Conservation (phyloP, 2,329 filamentous ascomycete genomes). For the Amesomyces nigricolor region DNA sequence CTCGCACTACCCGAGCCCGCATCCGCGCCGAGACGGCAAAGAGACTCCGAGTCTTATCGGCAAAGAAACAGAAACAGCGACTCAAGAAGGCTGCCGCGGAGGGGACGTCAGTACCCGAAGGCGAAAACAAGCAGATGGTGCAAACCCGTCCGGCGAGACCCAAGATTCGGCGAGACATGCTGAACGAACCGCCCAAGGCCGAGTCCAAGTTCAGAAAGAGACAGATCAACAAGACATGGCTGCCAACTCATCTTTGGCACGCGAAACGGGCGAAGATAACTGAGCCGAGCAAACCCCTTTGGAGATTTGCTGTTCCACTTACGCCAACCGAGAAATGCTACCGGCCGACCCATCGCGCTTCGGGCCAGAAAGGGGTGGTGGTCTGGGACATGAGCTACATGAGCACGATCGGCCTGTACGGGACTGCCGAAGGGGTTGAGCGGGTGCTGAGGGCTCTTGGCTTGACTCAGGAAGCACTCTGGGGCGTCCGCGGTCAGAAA, state of each 20-base stretch:
- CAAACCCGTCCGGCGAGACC: constrained; percentile 45
- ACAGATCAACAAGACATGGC: constrained; percentile 83
- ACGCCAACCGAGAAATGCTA: constrained; percentile 89
- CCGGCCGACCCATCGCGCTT: constrained; percentile 75
- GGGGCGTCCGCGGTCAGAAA: constrained; percentile 58
- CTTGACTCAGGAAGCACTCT: constrained; percentile 53
- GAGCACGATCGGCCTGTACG: constrained; percentile 75
- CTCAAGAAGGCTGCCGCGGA: constrained; percentile 30
- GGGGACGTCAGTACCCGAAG: constrained; percentile 23
- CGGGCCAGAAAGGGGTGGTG: constrained; percentile 68
- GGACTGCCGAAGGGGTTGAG: constrained; percentile 56
- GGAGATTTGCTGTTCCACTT: constrained; percentile 81
- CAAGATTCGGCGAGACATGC: constrained; percentile 63
- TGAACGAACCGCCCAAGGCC: constrained; percentile 54
- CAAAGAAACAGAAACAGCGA: constrained; percentile 46
- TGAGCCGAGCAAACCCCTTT: constrained; percentile 68
- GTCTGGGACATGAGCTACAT: constrained; percentile 95
- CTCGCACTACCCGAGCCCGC: constrained; percentile 50
- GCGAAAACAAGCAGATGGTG: constrained; percentile 27
- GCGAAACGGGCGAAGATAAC: constrained; percentile 90
- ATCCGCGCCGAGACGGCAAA: constrained; percentile 72
- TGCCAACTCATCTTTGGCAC: constrained; percentile 92
- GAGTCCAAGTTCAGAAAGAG: constrained; percentile 73
- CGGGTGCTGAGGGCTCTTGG: constrained; percentile 62
- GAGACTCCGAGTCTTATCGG: constrained; percentile 58